Evolutionary conservation across 148 eudicot genomes (phyloP).

Genomic region (Nepenthes gracilis): DNA sequence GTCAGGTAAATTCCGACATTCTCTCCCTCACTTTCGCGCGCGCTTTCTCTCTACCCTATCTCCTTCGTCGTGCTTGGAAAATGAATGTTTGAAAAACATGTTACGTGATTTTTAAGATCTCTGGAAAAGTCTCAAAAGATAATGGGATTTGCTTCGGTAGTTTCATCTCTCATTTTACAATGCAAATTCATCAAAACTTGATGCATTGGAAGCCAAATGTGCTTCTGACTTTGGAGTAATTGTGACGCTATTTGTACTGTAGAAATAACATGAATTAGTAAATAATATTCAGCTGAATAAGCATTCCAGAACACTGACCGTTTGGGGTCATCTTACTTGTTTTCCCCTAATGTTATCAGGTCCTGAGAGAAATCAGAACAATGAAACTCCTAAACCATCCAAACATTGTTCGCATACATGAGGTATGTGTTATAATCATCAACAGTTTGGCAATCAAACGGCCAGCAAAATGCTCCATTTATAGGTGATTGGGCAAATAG

Average conservation of each 20-base stretch:
- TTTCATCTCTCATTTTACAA: no score
- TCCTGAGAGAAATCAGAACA: constrained; percentile 39
- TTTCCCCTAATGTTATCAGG: constrained; percentile 10
- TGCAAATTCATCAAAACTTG: no score
- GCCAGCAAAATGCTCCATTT: background rate
- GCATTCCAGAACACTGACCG: background rate
- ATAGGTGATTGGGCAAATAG: no score
- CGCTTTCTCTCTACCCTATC: background rate
- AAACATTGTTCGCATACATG: constrained; percentile 43
- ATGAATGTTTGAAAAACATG: background rate
- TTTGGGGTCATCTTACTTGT: background rate
- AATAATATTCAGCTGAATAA: no score
- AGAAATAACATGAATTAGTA: no score
- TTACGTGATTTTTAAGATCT: no score
- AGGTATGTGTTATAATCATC: constrained; percentile 13
- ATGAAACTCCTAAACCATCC: constrained; percentile 55
- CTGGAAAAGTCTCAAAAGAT: no score
- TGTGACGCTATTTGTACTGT: no score
- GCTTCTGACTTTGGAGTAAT: no score
- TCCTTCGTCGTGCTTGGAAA: background rate
- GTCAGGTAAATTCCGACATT: constrained; percentile 22
- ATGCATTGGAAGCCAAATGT: no score
- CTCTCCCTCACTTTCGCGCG: no score
- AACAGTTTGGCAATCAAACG: background rate
- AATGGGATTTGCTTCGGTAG: no score